Base-by-base conservation (phyloP, 306 rosid genomes). In the Pueraria montana region DNA sequence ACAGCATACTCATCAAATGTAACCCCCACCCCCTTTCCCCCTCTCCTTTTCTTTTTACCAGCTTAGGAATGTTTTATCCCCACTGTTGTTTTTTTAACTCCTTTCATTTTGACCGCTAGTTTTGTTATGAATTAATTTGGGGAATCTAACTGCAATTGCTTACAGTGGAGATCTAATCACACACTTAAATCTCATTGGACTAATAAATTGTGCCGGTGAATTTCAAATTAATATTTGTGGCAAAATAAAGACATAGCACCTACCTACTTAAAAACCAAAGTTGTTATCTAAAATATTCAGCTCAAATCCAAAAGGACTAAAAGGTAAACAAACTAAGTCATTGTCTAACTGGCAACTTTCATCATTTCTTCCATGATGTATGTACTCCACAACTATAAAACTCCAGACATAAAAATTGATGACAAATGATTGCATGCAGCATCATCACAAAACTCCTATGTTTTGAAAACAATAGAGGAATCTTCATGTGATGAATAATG, bases 341-440 rank as follows among this genome's bases (percentile, higher is more conserved):
- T 66, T 66, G n/a, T 36, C 23, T 36, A 66, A 66, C 8, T 36
- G 24, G 20, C 45, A 64, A 64, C 71, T 66, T 66, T n/a, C 48
- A 32, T 49, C 72, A 36, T 38, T 36, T 11, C 45, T 66, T 36
- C 17, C 49, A 40, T 4, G 8, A 66, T 4, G 4, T 13, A 17
- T 10, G 27, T n/a, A 66, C 46, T 64, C 45, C 45, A 64, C 21
- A 30, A 63, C 69, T 13, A 27, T 64, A 30, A 2, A 12, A 64
- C 7, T 63, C 43, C 7, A 58, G 40, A 27, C 20, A 27, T 30
- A 30, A 30, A 63, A 63, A 30, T 64, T 64, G 21, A 63, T 17
- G n/a, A n/a, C 14, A 65, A 65, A 17, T 17, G 2, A 65, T n/a
- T 40, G 59, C 43, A 77, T 10, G 78, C 65, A 77, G 52, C 59